phyloP scores from a whole-genome alignment of 139 green algal genomes.

The Picochlorum sp. region DNA sequence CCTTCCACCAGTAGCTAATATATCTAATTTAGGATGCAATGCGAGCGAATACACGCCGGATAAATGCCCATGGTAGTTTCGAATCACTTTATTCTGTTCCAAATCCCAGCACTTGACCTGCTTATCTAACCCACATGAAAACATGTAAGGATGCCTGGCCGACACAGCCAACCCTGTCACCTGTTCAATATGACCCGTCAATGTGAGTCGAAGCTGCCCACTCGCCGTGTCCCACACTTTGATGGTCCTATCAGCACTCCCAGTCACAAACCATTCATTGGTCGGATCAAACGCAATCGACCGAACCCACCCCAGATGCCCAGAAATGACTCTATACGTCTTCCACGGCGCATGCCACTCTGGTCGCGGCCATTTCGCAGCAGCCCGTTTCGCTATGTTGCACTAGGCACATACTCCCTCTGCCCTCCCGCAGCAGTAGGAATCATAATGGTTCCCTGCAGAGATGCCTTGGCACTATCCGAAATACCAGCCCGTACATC shows the following conservation, averaged over 20 bases:
- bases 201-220: conserved; percentile 92
- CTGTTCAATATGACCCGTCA: conserved; percentile 99
- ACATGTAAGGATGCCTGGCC: conserved; percentile 94
- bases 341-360: conserved; percentile 93
- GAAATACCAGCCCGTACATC: conserved; percentile 15
- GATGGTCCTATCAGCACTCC: conserved; percentile 91
- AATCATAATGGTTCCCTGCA: conserved; percentile 25
- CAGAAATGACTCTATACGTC: conserved; percentile 89
- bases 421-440: conserved; percentile 35
- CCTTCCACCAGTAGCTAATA: conserved; percentile 86
- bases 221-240: conserved; percentile 91
- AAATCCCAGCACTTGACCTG: conserved; percentile 99
- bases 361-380: conserved; percentile 84
- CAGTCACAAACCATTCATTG: conserved; percentile 97
- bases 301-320: conserved; percentile 94
- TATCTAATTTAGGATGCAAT: conserved; percentile 89
- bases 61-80: conserved; percentile 97
- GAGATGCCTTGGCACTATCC: conserved; percentile 15
- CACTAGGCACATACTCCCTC: conserved; percentile 53
- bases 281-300: conserved; percentile 83
- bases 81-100: conserved; percentile 98
- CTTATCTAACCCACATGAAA: conserved; percentile 92
- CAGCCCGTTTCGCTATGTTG: conserved; percentile 50
- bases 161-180: conserved; percentile 86
- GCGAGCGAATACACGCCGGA: conserved; percentile 94